These are phyloP conservation scores for Fremontodendron californicum DNA, from an alignment of 345 rosid species.

Conservation along the genomic window DNA sequence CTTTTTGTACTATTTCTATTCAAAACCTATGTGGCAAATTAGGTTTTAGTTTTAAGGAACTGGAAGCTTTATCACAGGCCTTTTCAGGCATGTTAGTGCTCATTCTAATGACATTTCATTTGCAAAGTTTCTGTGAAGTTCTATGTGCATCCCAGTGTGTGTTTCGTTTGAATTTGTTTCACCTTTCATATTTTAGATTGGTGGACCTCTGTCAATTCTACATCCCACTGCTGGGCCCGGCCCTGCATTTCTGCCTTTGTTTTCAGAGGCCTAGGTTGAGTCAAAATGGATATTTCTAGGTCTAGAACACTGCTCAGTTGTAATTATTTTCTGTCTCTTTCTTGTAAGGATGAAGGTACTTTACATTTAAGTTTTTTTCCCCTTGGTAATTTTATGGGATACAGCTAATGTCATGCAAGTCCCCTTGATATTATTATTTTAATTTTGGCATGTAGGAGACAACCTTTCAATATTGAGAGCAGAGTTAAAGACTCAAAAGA, in stretches of 20 bases:
- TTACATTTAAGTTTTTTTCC: not conserved
- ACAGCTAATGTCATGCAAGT: not conserved
- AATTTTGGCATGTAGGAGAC: slow-evolving; percentile 50
- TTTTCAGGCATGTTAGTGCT: not conserved
- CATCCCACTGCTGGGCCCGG: not conserved
- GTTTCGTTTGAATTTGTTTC: not conserved
- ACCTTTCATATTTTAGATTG: slow-evolving; percentile 3
- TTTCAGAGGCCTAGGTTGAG: not conserved
- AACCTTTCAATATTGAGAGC: slow-evolving; percentile 78
- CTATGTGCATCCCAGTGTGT: not conserved
- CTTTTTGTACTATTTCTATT: not conserved
- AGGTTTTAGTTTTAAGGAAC: not conserved
- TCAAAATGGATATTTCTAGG: not conserved
- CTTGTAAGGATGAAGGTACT: slow-evolving; percentile 4
- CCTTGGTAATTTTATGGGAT: not conserved
- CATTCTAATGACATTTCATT: not conserved
- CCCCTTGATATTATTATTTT: not conserved
- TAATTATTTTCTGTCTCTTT: not conserved
- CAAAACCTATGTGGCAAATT: not conserved
- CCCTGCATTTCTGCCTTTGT: slow-evolving; percentile 6
- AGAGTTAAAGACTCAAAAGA: slow-evolving; percentile 83
- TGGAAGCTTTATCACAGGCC: not conserved
- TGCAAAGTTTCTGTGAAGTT: not conserved
- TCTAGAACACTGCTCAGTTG: not conserved
- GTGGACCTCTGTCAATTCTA: not conserved